Evolutionary conservation across 495 filamentous ascomycete genomes (phyloP), one percentile per base, ranked within the genome.

Genomic region (Jackrogersella multiformis): DNA sequence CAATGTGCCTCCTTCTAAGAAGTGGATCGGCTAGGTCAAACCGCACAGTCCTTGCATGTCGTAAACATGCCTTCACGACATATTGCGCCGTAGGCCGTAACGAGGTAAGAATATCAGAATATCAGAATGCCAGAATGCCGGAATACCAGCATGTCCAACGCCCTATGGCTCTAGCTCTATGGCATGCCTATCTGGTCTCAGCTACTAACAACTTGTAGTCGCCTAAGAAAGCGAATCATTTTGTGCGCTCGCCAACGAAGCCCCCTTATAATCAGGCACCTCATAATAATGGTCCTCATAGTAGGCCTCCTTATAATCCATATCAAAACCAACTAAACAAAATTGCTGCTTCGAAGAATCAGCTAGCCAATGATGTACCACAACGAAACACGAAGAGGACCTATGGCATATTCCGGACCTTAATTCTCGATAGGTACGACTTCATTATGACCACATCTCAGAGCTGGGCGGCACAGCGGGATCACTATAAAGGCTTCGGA

Each of bases 401-500:
- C 4, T 74, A 69, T 61, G 26, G 2, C 6, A 20, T 52, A 26
- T 74, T 74, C 35, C 64, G 44, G 1, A 59, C 35, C 8, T 30
- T 73, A 24, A 23, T 36, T 0, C 53, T 73, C 8, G n/a, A 21
- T n/a, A 44, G 41, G 16, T 69, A 63, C 30, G 58, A 69, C 15
- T 7, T 55, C 0, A 10, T 69, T 9, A 49, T 71, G 59, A 52
- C 15, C 21, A 21, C 9, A 15, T 20, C 54, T 2, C 21, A 18
- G 20, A 52, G 36, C 23, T 72, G 63, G 58, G 16, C 4, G 1
- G 30, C 26, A 0, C 64, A 60, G 20, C 15, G 72, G 38, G 54
- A 58, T 7, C 73, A 74, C 8, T 81, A 74, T 54, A 62, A 56
- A 13, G 65, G 66, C 15, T 78, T 80, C 23, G 77, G 76, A 3